Evolutionary conservation across 2,329 filamentous ascomycete genomes (phyloP).

Genomic region (Trichocomaceae sp.): DNA sequence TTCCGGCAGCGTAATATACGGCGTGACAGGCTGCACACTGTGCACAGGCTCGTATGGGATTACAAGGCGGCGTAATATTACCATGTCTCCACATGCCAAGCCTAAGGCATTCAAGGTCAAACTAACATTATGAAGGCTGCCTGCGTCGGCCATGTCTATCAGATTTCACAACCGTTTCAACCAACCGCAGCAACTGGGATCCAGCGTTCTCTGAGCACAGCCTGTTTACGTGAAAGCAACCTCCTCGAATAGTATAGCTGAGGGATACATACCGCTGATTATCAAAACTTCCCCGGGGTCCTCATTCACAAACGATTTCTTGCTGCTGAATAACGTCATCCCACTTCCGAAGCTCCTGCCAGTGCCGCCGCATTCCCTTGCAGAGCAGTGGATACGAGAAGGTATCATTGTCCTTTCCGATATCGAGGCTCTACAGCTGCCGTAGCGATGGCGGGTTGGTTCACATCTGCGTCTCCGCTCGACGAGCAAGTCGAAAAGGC

Average conservation of each 20-base stretch:
- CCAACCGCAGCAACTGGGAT: background rate
- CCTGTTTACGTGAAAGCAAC: no score
- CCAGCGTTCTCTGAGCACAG: background rate
- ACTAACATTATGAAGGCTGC: conserved; percentile 4
- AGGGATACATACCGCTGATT: background rate
- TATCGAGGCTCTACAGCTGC: conserved; percentile 9
- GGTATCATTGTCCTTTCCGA: background rate
- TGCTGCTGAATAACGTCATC: conserved; percentile 12
- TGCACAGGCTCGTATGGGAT: background rate
- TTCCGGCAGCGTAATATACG: background rate
- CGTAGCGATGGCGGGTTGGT: conserved; percentile 90
- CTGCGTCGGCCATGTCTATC: conserved; percentile 3
- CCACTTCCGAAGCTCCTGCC: background rate
- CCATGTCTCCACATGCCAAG: conserved; percentile 1
- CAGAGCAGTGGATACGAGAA: background rate
- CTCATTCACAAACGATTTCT: background rate
- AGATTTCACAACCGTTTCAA: background rate
- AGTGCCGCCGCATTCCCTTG: background rate
- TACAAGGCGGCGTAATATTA: background rate
- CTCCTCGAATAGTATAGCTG: background rate
- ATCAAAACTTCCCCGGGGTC: background rate
- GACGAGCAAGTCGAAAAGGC: conserved; percentile 97
- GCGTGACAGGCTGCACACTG: background rate
- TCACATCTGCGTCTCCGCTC: conserved; percentile 82
- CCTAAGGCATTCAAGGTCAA: no score